Base-by-base conservation (phyloP, 257 asterid species). In the Gynochthodes officinalis region DNA sequence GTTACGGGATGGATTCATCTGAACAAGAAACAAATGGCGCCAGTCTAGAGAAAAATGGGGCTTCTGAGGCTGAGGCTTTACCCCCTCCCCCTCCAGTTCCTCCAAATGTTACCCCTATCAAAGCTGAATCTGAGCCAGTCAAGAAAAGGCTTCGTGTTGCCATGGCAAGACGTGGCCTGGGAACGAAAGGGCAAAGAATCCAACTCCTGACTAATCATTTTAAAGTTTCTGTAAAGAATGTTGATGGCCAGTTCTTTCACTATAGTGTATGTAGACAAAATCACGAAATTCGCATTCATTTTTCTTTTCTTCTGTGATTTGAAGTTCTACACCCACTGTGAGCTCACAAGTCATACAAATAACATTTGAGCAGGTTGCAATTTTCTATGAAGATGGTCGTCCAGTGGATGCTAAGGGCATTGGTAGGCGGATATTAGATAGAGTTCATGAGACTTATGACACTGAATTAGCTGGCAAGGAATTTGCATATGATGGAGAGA, bases 61-160 rank as follows among this genome's bases (percentile, higher is more conserved):
- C 84, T 52, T 11, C 73, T 37, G 64, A 52, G 37, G 18, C 62
- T 33, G 69, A 40, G 5, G 88, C 83, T 60, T 80, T 93, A 58
- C 98, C 96, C 0, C 97, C 97, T 39, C 98, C 97, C 14, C 97
- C 97, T 9, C 97, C 95, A 0, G 81, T 93, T 68, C 95, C 98
- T 15, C 77, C 87, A 35, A 74, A 89, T 62, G 81, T 89, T 32
- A 86, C 87, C 35, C 96, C 96, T 0, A 54, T 84, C 11, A 85
- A 86, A 82, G 88, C 70, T 12, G 84, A 76, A 27, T 16, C 86
- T 0, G 90, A 89, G 42, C 81, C 82, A 0, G 89, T 79, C 44
- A 64, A 78, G 35, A 87, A 89, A 46, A 88, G 86, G 87, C 80
- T 79, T 60, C 86, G 95, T 13, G 83, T 70, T 19, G 97, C 99